Base-by-base conservation (phyloP, 108 stramenopile genomes). In the Craspedostauros australis region DNA sequence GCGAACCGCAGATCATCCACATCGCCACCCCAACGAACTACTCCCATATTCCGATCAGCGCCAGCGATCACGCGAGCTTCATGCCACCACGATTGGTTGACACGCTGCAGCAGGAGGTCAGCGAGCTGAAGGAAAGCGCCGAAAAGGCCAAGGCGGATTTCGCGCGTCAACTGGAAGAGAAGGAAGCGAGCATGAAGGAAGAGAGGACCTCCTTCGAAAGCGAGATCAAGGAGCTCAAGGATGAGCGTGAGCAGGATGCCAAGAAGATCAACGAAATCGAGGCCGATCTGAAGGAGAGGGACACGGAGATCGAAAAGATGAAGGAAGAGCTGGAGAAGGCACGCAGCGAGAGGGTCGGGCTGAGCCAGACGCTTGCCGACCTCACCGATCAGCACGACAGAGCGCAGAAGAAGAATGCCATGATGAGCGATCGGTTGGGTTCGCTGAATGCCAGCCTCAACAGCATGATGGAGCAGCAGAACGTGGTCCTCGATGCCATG, bases 391-490 rank as follows among this genome's bases (percentile, higher is more conserved):
- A 73, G 36, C 70, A 68, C 44, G 72, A 73, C 9, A 24, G 29
- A 18, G 57, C 60, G 44, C 70, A 66, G 50, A 63, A 48, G 43
- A 59, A 61, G 41, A 54, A 60, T 9, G 55, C 50, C 5, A 61
- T 50, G 23, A 27, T 76, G 57, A 65, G 50, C 43, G 75, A 62
- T 43, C 71, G 77, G 20, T 49, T 78, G 31, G 67, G 60, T 14
- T 68, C 66, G 14, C 47, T 78, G 43, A 52, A 67, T 38, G 66
- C 60, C 4, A 64, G 62, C 45, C 61, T 78, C 1, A 51, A 66
- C 20, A 31, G 50, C 6, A 68, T 78, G 67, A 72, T 78, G 68
- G 64, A 73, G 15, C 63, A 73, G 26, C 77, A 78, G 45, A 50
- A 65, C 1, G 32, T 36, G 22, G 46, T 76, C 15, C 14, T 65